Percentiles rank a stretch among this genome's conserved stretches.
phyloP scores from a whole-genome alignment of 768 basidiomycete species.

The Hericium rajendrae region DNA sequence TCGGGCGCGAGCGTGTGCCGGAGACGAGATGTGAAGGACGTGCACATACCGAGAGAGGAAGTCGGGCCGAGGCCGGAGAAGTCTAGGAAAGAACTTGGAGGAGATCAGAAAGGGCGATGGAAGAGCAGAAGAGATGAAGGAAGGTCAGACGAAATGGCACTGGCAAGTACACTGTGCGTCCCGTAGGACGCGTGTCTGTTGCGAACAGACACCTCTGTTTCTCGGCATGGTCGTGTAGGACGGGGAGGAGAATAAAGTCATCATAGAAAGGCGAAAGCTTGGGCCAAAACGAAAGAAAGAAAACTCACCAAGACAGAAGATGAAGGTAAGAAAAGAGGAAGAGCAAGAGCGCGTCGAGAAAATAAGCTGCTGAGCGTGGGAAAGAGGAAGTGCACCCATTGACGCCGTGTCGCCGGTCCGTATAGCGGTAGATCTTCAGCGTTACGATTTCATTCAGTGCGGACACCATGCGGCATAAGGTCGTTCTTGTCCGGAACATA shows the following conservation, averaged over 20 bases:
- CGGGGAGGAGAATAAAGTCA: constrained; percentile 88
- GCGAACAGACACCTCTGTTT: constrained; percentile 71
- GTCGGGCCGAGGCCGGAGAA: neutral
- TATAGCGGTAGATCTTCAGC: too few relatives aligned
- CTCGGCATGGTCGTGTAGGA: constrained; percentile 87
- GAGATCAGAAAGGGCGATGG: neutral
- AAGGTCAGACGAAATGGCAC: constrained; percentile 75
- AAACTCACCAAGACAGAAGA: neutral
- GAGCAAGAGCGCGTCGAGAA: too few relatives aligned
- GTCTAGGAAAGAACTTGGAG: too few relatives aligned
- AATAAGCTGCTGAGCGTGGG: too few relatives aligned
- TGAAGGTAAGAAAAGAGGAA: neutral
- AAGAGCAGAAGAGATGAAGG: too few relatives aligned
- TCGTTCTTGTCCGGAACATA: too few relatives aligned
- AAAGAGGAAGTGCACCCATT: too few relatives aligned
- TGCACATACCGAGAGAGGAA: constrained; percentile 35
- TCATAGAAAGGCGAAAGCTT: constrained; percentile 24
- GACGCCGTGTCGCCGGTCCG: too few relatives aligned
- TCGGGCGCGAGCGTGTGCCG: constrained; percentile 47
- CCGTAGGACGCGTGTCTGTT: constrained; percentile 55
- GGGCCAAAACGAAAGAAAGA: neutral
- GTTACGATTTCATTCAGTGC: too few relatives aligned
- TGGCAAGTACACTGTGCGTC: constrained; percentile 76
- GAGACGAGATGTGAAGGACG: constrained; percentile 86
- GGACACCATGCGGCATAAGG: too few relatives aligned